Evolutionary conservation across 2,329 filamentous ascomycete genomes (phyloP), one percentile per base, ranked within the genome.

Genomic region (Pezicula carpinea): DNA sequence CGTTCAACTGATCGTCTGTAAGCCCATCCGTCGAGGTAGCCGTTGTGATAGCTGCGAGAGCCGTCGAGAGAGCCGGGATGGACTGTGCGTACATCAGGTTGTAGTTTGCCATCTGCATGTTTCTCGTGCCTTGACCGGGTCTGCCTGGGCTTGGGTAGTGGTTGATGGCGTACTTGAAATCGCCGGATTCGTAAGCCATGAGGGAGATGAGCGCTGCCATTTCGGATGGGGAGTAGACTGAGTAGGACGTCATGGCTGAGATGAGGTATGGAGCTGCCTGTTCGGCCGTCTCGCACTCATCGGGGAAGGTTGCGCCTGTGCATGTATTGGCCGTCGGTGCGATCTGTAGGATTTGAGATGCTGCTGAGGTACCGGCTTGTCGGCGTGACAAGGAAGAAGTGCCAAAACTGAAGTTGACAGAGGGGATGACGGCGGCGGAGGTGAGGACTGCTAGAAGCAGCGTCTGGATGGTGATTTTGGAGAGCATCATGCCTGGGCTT

Each of bases 81-180:
- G 68, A 70, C 1, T 58, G 44, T 5, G 79, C 80, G 54, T 85
- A 85, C 55, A 72, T 56, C 1, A 69, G 52, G 56, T 83, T 80
- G 63, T 68, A 82, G 1, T 64, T 57, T 0, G 77, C 69, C 44
- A 70, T 74, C 64, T 84, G 77, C 82, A 86, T 85, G 60, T 82
- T 82, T 4, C 79, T 68, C 0, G 82, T 84, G 1, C 81, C 81
- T 55, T 85, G 79, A 0, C 82, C 82, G 0, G 79, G 71, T 0
- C 64, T 57, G 13, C 69, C 69, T 1, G 62, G 61, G 35, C 14
- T 65, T 0, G 76, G 76, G 61, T 64, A 80, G 60, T 82, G 74
- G 59, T 84, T 82, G 51, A 65, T 72, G 57, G 77, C 79, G 70
- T 77, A 85, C 54, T 79, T 75, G 69, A 85, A 85, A 49, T 77